phyloP scores from a whole-genome alignment of 805 yeast genomes.

The Candida rishiriensis region DNA sequence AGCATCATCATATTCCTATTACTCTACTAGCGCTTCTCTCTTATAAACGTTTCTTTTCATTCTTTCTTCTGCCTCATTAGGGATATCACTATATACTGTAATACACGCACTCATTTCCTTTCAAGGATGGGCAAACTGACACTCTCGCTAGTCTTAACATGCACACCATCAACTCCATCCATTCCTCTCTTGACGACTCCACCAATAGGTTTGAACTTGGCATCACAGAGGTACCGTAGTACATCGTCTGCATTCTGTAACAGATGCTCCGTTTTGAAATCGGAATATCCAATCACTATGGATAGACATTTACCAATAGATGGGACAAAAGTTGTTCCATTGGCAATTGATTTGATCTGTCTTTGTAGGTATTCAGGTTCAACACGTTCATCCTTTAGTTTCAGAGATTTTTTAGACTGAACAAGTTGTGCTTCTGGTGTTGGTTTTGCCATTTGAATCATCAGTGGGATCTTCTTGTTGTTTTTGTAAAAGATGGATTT shows the following conservation, averaged over 20 bases:
- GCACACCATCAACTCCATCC: slow-evolving; percentile 44
- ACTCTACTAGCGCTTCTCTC: no score
- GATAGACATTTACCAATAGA: slow-evolving; percentile 55
- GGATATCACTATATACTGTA: no score
- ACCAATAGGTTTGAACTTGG: slow-evolving; percentile 49
- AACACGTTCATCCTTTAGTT: slow-evolving; percentile 52
- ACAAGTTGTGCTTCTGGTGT: slow-evolving; percentile 29
- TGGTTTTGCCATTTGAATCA: slow-evolving; percentile 56
- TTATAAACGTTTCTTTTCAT: no score
- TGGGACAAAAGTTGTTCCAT: slow-evolving; percentile 60
- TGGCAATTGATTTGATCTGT: slow-evolving; percentile 62
- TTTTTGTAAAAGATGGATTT: slow-evolving; percentile 53
- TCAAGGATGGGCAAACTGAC: slow-evolving; percentile 52
- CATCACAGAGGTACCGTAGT: slow-evolving; percentile 42
- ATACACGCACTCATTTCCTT: not conserved
- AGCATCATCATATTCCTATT: no score
- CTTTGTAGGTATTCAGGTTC: slow-evolving; percentile 60
- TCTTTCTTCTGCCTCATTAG: no score
- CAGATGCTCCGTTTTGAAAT: slow-evolving; percentile 39
- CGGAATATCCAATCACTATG: slow-evolving; percentile 54
- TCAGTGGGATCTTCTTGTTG: slow-evolving; percentile 62
- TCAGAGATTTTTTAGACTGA: slow-evolving; percentile 33
- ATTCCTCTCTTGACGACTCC: slow-evolving; percentile 46
- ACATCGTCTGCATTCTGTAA: slow-evolving; percentile 51
- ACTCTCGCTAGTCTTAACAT: slow-evolving; percentile 64